Percentiles rank a stretch among this genome's conserved stretches.
Conservation (phyloP, 176 grass and related monocot species). For the Oryza officinalis region DNA sequence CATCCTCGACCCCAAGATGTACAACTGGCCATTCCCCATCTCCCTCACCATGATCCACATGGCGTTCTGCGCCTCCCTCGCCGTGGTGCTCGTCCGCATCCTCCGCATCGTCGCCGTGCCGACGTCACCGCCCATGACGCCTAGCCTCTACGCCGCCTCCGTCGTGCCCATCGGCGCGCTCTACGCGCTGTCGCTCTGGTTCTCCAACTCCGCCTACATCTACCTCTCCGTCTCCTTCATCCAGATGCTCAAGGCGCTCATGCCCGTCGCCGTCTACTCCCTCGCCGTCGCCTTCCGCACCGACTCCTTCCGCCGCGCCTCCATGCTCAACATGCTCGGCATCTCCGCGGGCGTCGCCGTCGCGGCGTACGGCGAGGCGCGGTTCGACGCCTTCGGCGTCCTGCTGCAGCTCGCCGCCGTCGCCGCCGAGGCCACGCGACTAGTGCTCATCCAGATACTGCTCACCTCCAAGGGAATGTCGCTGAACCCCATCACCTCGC, state of each 20-base stretch:
- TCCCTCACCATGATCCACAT: conserved; percentile 91
- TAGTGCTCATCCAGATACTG: conserved; percentile 89
- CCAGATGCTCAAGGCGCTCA: conserved; percentile 99
- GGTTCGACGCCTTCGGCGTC: conserved; percentile 67
- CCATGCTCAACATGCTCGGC: conserved; percentile 89
- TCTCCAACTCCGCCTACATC: conserved; percentile 98
- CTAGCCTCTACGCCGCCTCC: conserved; percentile 51
- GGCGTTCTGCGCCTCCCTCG: conserved; percentile 75
- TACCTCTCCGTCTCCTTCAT: conserved; percentile 99
- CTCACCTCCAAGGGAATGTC: conserved; percentile 67
- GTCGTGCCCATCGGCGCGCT: conserved; percentile 76
- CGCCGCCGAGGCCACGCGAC: conserved; percentile 76
- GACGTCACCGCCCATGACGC: conserved; percentile 38
- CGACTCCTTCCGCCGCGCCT: conserved; percentile 45
- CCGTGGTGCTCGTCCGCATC: conserved; percentile 54
- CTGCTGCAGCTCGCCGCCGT: conserved; percentile 73
- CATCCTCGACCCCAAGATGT: conserved; percentile 90
- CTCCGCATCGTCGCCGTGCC: conserved; percentile 63
- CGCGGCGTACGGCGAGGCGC: conserved; percentile 74
- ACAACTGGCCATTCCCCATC: conserved; percentile 86
- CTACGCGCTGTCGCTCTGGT: conserved; percentile 92
- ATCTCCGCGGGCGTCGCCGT: conserved; percentile 82
- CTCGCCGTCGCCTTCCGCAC: conserved; percentile 68
- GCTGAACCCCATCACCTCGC: conserved; percentile 86
- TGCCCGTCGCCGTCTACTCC: conserved; percentile 95